phyloP scores from a whole-genome alignment of 169 alveolate species.

The Ichthyophthirius multifiliis region DNA sequence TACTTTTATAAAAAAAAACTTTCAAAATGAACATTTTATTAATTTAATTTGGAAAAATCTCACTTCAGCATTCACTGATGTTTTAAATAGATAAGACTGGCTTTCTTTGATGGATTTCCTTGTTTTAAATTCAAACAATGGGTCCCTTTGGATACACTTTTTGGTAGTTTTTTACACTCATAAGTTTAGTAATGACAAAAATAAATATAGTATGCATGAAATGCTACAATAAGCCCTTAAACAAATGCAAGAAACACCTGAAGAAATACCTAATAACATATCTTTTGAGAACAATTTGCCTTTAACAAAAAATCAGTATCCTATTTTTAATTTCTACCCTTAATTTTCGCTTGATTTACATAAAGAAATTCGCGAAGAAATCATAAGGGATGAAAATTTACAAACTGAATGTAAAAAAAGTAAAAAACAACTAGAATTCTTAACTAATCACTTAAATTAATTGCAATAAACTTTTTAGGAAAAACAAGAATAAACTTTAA shows the following conservation, averaged over 20 bases:
- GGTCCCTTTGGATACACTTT: constrained; percentile 36
- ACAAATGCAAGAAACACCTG: background rate
- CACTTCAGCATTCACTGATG: constrained; percentile 41
- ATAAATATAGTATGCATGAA: too few species aligned
- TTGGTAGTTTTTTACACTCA: constrained; percentile 40
- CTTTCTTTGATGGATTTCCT: constrained; percentile 48
- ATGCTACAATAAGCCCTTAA: too few species aligned
- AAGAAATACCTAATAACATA: background rate
- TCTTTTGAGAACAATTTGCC: constrained; percentile 17
- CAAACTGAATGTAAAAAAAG: background rate
- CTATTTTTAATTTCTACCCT: constrained; percentile 36
- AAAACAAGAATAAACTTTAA: background rate
- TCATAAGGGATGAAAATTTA: constrained; percentile 18
- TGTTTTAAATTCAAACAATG: constrained; percentile 44
- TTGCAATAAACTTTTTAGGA: constrained; percentile 19
- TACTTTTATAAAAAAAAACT: constrained; percentile 19
- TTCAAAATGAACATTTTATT: constrained; percentile 6
- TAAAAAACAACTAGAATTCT: background rate
- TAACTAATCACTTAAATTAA: background rate
- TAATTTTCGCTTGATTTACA: constrained; percentile 14
- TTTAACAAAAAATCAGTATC: constrained; percentile 16
- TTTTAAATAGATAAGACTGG: constrained; percentile 58
- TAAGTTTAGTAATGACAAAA: background rate
- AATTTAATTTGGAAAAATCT: constrained; percentile 55
- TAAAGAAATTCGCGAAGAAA: constrained; percentile 22